phyloP scores from a whole-genome alignment of 2,329 filamentous ascomycete species.

The Ophioceras dolichostomum region DNA sequence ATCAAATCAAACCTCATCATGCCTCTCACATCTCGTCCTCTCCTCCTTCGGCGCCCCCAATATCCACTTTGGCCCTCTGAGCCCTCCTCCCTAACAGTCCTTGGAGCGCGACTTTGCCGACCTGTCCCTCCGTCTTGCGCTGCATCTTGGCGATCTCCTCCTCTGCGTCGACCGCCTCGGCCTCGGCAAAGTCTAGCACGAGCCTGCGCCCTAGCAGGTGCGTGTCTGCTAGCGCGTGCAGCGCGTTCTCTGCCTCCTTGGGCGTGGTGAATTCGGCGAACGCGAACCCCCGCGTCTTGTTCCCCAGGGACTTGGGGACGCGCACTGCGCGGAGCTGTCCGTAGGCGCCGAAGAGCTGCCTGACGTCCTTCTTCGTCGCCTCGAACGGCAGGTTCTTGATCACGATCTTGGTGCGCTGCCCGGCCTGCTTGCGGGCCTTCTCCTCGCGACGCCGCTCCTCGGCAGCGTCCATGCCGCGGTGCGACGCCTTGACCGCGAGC shows the following conservation, averaged over 20 bases:
- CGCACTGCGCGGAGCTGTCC: constrained; percentile 87
- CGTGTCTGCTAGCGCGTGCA: constrained; percentile 83
- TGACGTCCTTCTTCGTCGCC: constrained; percentile 83
- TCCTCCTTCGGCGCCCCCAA: no score
- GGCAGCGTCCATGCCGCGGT: constrained; percentile 76
- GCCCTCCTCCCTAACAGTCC: constrained; percentile 60
- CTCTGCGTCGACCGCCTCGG: constrained; percentile 82
- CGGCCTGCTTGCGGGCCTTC: constrained; percentile 65
- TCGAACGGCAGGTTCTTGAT: constrained; percentile 98
- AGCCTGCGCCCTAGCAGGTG: constrained; percentile 84
- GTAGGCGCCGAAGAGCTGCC: constrained; percentile 75
- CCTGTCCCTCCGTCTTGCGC: constrained; percentile 83
- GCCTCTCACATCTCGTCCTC: constrained; percentile 1
- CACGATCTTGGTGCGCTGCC: constrained; percentile 79
- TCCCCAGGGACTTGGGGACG: constrained; percentile 78
- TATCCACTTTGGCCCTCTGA: background rate
- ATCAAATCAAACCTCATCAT: constrained; percentile 15
- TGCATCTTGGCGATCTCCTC: constrained; percentile 96
- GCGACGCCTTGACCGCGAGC: constrained; percentile 73
- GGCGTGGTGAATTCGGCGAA: constrained; percentile 93
- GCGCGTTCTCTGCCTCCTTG: constrained; percentile 77
- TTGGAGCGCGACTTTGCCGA: constrained; percentile 82
- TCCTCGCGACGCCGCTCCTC: constrained; percentile 79
- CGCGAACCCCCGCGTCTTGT: constrained; percentile 79
- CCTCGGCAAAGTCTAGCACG: constrained; percentile 83